Evolutionary conservation across 2,329 filamentous ascomycete genomes (phyloP).

Genomic region (Pseudocercospora fijiensis): DNA sequence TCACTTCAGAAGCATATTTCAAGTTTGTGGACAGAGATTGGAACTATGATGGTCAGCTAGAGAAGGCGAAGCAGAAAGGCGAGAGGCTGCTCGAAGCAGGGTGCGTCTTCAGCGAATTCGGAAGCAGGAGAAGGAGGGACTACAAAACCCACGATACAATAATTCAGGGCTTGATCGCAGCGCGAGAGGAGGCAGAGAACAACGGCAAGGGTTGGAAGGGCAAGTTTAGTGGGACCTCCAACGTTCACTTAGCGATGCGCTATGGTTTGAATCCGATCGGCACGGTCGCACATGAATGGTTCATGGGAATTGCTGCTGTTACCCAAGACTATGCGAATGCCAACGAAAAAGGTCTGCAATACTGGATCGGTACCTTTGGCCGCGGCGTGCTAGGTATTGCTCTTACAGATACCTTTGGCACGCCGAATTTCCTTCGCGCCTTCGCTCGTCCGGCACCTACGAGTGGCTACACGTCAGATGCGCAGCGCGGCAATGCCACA

Average conservation of each 20-base stretch:
- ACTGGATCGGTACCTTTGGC: slow-evolving; percentile 92
- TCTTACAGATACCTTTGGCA: slow-evolving; percentile 95
- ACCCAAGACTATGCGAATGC: slow-evolving; percentile 80
- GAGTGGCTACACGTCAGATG: slow-evolving; percentile 27
- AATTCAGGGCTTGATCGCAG: slow-evolving; percentile 78
- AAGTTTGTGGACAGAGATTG: slow-evolving; percentile 93
- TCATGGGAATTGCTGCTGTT: slow-evolving; percentile 96
- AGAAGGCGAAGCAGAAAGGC: slow-evolving; percentile 81
- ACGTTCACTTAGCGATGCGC: slow-evolving; percentile 95
- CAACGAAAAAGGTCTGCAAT: slow-evolving; percentile 77
- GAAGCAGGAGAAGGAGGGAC: slow-evolving; percentile 81
- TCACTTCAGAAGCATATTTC: slow-evolving; percentile 96
- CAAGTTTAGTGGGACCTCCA: slow-evolving; percentile 83
- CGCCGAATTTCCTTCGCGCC: slow-evolving; percentile 78
- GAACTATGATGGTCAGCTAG: slow-evolving; percentile 82
- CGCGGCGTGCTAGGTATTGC: slow-evolving; percentile 73
- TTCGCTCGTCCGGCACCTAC: slow-evolving; percentile 66
- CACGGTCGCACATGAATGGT: slow-evolving; percentile 96
- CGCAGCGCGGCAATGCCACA: slow-evolving; percentile 44
- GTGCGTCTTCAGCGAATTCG: slow-evolving; percentile 91
- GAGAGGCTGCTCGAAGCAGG: slow-evolving; percentile 73
- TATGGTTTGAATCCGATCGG: slow-evolving; percentile 82
- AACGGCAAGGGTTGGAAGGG: slow-evolving; percentile 61
- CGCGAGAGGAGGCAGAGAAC: slow-evolving; percentile 67
- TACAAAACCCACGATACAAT: slow-evolving; percentile 95